Percentiles rank a stretch among this genome's conserved stretches.
Conservation (phyloP, 2,329 filamentous ascomycete genomes). For the Hirsutella rhossiliensis region DNA sequence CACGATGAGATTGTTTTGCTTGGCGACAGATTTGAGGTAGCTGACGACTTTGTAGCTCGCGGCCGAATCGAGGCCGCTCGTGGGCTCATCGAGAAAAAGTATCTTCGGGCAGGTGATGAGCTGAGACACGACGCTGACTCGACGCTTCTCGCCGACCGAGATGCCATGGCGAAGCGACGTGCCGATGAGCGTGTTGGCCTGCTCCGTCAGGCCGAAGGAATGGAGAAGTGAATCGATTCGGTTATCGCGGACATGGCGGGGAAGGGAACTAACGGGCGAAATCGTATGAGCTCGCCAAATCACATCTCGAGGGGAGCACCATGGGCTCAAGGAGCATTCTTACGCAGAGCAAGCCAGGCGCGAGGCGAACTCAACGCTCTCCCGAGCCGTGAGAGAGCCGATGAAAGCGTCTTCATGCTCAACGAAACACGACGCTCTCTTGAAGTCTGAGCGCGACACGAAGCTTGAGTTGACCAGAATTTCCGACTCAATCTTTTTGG, state of each 20-base stretch:
- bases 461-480: constrained; percentile 48
- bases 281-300: too few relatives aligned
- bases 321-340: too few relatives aligned
- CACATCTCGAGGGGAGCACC: too few relatives aligned
- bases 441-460: constrained; percentile 43
- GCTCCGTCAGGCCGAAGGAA: constrained; percentile 60
- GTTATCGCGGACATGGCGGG: constrained; percentile 42
- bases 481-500: constrained; percentile 25
- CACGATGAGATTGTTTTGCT: constrained; percentile 59
- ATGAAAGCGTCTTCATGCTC: constrained; percentile 83
- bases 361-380: constrained; percentile 70
- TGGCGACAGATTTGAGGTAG: constrained; percentile 56
- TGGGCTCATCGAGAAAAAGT: constrained; percentile 75
- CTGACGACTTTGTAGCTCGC: constrained; percentile 66
- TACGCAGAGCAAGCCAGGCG: constrained; percentile 49
- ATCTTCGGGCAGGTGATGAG: constrained; percentile 73
- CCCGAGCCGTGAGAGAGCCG: constrained; percentile 66
- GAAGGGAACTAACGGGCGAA: too few relatives aligned
- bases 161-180: constrained; percentile 76
- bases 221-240: constrained; percentile 56
- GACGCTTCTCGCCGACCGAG: constrained; percentile 73
- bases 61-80: constrained; percentile 69
- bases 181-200: constrained; percentile 62
- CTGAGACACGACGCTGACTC: constrained; percentile 68
- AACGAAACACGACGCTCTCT: constrained; percentile 61